Percentiles rank a stretch among this genome's conserved stretches.
Conservation (phyloP, 208 protist genomes). For the Leishmania amazonensis region DNA sequence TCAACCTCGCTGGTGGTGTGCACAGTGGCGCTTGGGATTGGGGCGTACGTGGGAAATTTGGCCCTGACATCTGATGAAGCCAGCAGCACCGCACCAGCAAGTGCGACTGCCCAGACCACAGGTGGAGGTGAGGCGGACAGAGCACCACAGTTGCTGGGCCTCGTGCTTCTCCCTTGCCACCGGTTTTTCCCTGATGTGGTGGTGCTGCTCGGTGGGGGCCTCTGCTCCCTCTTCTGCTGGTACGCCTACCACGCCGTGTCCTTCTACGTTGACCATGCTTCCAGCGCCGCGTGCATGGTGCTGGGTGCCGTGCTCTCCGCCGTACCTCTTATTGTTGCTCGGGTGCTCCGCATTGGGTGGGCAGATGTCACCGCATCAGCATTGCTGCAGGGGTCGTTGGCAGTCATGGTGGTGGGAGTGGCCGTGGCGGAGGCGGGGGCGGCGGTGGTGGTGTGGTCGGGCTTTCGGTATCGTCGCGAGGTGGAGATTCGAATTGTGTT, state of each 20-base stretch:
- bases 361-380: conserved; percentile 6
- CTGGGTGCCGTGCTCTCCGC: conserved; percentile 16
- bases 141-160: no score
- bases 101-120: neutral
- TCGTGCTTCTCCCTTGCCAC: conserved; percentile 10
- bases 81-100: neutral
- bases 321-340: conserved; percentile 11
- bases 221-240: conserved; percentile 16
- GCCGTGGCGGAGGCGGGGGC: conserved; percentile 4
- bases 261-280: conserved; percentile 31
- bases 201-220: conserved; percentile 19
- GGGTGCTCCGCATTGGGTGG: conserved; percentile 4
- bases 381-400: neutral
- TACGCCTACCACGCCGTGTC: conserved; percentile 29
- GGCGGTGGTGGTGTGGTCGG: conserved; percentile 13
- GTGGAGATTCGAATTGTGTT: conserved; percentile 32
- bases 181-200: conserved; percentile 18
- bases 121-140: neutral
- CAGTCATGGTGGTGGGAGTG: neutral
- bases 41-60: conserved; percentile 3
- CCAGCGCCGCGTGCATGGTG: conserved; percentile 27
- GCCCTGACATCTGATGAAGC: neutral
- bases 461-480: conserved; percentile 23
- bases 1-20: conserved; percentile 18
- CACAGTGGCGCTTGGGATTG: conserved; percentile 15